These are phyloP conservation scores for Asparagopsis taxiformis DNA, from an alignment of 31 red algal species.

Conservation along the genomic window DNA sequence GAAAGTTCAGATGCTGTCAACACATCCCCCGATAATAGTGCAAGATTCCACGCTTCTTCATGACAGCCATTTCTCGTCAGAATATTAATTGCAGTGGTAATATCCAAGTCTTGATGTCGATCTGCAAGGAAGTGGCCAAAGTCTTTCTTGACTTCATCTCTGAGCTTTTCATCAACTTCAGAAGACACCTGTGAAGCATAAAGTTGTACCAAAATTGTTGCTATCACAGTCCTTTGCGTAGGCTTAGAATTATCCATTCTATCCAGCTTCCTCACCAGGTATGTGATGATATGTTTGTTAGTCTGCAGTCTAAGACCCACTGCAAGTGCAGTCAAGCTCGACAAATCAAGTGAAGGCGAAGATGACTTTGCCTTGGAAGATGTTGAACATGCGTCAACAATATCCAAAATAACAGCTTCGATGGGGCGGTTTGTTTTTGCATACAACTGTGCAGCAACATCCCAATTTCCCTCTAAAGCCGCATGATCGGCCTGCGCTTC, in stretches of 20 bases:
- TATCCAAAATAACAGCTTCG: conserved; percentile 45
- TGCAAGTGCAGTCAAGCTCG: conserved; percentile 22
- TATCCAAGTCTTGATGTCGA: conserved; percentile 47
- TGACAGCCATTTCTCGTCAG: conserved; percentile 36
- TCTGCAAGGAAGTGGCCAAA: conserved; percentile 66
- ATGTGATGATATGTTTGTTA: conserved; percentile 61
- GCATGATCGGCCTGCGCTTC: conserved; percentile 71
- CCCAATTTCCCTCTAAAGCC: conserved; percentile 46
- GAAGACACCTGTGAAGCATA: conserved; percentile 52
- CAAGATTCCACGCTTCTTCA: conserved; percentile 52
- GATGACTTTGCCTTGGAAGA: not conserved
- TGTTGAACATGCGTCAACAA: conserved; percentile 31
- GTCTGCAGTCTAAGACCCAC: conserved; percentile 24
- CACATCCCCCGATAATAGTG: conserved; percentile 51
- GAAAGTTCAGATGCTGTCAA: conserved; percentile 32
- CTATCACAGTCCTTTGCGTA: conserved; percentile 52
- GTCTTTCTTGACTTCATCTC: conserved; percentile 49
- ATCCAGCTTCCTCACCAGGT: conserved; percentile 55
- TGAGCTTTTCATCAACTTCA: conserved; percentile 21
- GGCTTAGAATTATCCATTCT: conserved; percentile 32
- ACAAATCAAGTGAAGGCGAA: not conserved
- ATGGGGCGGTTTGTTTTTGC: conserved; percentile 66
- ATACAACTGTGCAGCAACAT: conserved; percentile 48
- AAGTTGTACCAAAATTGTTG: conserved; percentile 54
- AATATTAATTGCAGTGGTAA: conserved; percentile 31